Evolutionary conservation across 306 rosid species (phyloP), one percentile per base, ranked within the genome.

Genomic region (Oemleria cerasiformis): DNA sequence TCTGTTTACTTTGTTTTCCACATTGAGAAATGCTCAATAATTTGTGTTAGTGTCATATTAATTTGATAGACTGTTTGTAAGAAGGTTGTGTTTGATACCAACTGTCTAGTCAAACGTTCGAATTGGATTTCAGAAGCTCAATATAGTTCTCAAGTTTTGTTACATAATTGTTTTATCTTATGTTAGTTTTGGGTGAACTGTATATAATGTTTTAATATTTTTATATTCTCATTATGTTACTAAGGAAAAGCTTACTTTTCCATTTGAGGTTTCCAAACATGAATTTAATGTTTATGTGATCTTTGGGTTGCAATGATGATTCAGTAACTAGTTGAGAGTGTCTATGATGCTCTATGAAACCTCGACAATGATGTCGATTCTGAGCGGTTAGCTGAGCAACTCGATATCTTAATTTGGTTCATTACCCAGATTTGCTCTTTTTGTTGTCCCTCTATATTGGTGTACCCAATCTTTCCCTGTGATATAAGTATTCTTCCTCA

Each of bases 341-440:
- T 72, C 51, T 51, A 53, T 19, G 30, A 64, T 71, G 73, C 84
- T 79, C 69, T n/a, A 73, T 79, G 84, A 63, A 64, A 75, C 48
- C 36, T 67, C 57, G 78, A 67, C 88, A 64, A 53, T 7, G 19
- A 70, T 75, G 86, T 81, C 34, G 71, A 75, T 77, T 59, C 84
- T 78, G 84, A 84, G 82, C 80, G 84, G 82, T 84, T 84, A 81
- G 75, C 81, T 77, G 84, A 85, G 85, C 88, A 84, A 78, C 79
- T 14, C 14, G 9, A 43, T 51, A 38, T 30, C 13, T 13, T 11
- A 19, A 34, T 71, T 4, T 64, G 16, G 0, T 48, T 42, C 42
- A 14, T 44, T 48, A 7, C 2, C 41, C 5, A 8, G 20, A 39
- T 17, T 65, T 41, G 36, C 43, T 20, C 12, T 2, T 12, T 63